Percentiles rank a stretch among this genome's conserved stretches.
Evolutionary conservation across 1,139 yeast species (phyloP).

Genomic region (Magnusiomyces suaveolens): DNA sequence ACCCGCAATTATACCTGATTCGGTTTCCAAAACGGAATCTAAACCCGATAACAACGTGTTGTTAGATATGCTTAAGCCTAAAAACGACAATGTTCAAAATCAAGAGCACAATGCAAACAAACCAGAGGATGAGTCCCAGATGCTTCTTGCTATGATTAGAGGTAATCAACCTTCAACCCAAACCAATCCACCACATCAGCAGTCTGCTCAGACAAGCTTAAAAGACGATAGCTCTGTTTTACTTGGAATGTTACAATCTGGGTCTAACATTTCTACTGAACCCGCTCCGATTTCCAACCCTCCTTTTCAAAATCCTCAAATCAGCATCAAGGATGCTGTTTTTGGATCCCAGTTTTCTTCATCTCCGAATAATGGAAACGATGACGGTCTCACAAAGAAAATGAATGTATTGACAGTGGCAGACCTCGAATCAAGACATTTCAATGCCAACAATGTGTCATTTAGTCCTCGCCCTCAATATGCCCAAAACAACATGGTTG

Average conservation of each 20-base stretch:
- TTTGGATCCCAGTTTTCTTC: not conserved
- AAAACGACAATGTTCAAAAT: not conserved
- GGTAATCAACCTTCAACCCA: not conserved
- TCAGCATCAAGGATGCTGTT: constrained; percentile 2
- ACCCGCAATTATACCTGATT: not conserved
- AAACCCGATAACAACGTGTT: not conserved
- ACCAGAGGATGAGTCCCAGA: not conserved
- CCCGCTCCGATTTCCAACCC: not conserved
- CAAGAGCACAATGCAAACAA: not conserved
- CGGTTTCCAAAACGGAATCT: not conserved
- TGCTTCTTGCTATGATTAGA: not conserved
- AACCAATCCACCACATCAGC: not conserved
- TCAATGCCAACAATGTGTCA: not conserved
- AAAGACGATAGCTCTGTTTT: not conserved
- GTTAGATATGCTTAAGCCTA: not conserved
- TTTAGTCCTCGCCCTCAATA: not conserved
- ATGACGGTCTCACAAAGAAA: not conserved
- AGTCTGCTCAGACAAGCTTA: not conserved
- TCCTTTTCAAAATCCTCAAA: not conserved
- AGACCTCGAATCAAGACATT: not conserved
- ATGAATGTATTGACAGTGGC: not conserved
- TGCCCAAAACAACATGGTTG: too few species aligned
- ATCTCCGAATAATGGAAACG: not conserved
- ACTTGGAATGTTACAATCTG: not conserved
- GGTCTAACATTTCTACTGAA: not conserved